A percentile compares a stretch with the other conserved stretches of the same genome.
Evolutionary conservation across 148 eudicot species (phyloP).

Genomic region (Mesembryanthemum crystallinum): DNA sequence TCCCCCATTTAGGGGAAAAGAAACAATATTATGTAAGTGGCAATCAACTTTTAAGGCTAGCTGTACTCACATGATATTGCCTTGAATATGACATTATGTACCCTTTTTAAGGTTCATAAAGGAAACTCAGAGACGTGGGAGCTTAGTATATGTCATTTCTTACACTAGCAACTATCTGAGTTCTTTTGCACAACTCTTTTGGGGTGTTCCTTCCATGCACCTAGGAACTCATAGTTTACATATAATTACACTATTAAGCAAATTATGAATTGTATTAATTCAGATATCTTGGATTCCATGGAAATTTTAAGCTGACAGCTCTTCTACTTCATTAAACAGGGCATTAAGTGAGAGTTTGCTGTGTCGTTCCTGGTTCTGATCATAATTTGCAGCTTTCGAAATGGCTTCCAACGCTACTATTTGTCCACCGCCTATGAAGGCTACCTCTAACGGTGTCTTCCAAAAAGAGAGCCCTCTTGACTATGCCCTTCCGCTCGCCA

Average conservation of each 20-base stretch:
- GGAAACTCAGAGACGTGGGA: not conserved
- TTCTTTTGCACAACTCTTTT: conserved; percentile 20
- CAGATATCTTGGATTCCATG: too few relatives aligned
- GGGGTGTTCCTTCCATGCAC: conserved; percentile 3
- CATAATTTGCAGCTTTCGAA: conserved; percentile 12
- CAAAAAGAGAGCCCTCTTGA: conserved; percentile 76
- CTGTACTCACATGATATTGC: conserved; percentile 30
- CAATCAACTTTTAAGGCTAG: not conserved
- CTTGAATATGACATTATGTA: conserved; percentile 10
- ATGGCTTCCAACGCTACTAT: conserved; percentile 47
- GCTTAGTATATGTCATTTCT: conserved; percentile 18
- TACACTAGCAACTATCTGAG: conserved; percentile 19
- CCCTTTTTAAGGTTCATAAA: not conserved
- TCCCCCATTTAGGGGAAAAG: too few relatives aligned
- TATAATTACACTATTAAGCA: not conserved
- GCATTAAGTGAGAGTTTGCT: conserved; percentile 14
- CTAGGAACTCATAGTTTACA: not conserved
- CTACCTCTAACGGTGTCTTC: conserved; percentile 68
- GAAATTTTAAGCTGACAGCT: conserved; percentile 3
- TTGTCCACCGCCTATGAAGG: conserved; percentile 65
- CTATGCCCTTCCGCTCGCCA: conserved; percentile 68
- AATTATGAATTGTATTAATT: too few relatives aligned
- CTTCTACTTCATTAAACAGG: conserved; percentile 9
- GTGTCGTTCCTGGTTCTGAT: not conserved
- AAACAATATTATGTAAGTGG: not conserved